Evolutionary conservation across 2,329 filamentous ascomycete species (phyloP).

Genomic region (Arthrobotrys conoides): DNA sequence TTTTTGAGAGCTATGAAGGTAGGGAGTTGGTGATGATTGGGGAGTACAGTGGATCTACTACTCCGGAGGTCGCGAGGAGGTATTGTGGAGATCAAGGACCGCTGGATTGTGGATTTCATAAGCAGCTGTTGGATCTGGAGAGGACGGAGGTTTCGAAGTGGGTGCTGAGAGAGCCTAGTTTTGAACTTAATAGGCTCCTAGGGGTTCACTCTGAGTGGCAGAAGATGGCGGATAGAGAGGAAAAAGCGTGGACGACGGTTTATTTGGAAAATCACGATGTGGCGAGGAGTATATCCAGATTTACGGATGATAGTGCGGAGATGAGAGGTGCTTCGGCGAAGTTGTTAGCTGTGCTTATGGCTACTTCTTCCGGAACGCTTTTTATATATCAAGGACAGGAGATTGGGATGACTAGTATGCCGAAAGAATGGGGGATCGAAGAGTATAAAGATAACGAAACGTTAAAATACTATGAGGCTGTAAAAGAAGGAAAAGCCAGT

Average conservation of each 20-base stretch:
- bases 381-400: slow-evolving; percentile 81
- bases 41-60: slow-evolving; percentile 17
- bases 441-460: slow-evolving; percentile 79
- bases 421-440: slow-evolving; percentile 73
- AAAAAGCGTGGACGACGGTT: slow-evolving; percentile 76
- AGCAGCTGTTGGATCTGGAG: slow-evolving; percentile 27
- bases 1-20: background rate
- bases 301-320: slow-evolving; percentile 69
- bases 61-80: background rate
- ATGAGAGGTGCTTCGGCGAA: slow-evolving; percentile 72
- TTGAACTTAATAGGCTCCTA: slow-evolving; percentile 69
- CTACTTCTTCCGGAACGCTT: slow-evolving; percentile 74
- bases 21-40: slow-evolving; percentile 29
- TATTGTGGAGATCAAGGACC: slow-evolving; percentile 16
- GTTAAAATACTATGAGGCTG: slow-evolving; percentile 70
- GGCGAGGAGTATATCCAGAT: slow-evolving; percentile 73
- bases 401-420: slow-evolving; percentile 78
- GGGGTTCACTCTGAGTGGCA: slow-evolving; percentile 73
- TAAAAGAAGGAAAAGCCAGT: slow-evolving; percentile 67
- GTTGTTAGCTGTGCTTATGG: slow-evolving; percentile 74
- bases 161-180: slow-evolving; percentile 69
- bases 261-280: slow-evolving; percentile 79
- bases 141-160: slow-evolving; percentile 68
- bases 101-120: slow-evolving; percentile 12
- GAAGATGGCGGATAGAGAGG: slow-evolving; percentile 73